Base-by-base conservation (phyloP, 148 eudicot species). In the Diospyros lotus region DNA sequence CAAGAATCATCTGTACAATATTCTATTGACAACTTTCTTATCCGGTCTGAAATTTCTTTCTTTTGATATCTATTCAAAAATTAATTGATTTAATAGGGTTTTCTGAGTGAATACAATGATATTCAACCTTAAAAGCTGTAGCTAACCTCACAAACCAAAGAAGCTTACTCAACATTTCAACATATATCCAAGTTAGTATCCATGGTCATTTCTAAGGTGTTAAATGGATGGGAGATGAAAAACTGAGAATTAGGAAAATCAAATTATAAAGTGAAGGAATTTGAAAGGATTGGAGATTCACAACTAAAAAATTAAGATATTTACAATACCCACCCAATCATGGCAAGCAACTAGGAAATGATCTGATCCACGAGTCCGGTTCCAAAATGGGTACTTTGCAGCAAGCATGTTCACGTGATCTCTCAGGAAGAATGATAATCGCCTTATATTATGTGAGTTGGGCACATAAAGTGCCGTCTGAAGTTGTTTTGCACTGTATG, bases 321-420 rank as follows among this genome's bases (percentile, higher is more conserved):
- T 69, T n/a, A 62, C 70, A 73, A 12, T 53, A 58, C 77, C 82
- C 84, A 95, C 99, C 99, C 99, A 92, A 72, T 95, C 99, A 82
- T 95, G 99, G 81, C 99, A 95, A 80, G 97, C 99, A 56, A 87
- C 99, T 5, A 92, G 85, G 79, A 95, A 95, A 80, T 95, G 99
- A 86, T 95, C 96, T 3, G 87, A 74, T 69, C 99, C 99, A 65
- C 68, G 96, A 82, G 93, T 87, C 45, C 94, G 89, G 76, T 95
- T 95, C 99, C 99, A 92, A 73, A 87, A 95, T 51, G 96, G 97
- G 81, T 95, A 92, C 80, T 92, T 92, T 6, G 87, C 80, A 71
- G 97, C 87, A 44, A 95, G 82, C 75, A 65, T 83, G 81, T 92
- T 90, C 12, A 95, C 88, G 74, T 95, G 85, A 70, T 92, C 88